Evolutionary conservation across 2,329 filamentous ascomycete genomes (phyloP), one percentile per base, ranked within the genome.

Genomic region (Paraconiothyrium brasiliense): DNA sequence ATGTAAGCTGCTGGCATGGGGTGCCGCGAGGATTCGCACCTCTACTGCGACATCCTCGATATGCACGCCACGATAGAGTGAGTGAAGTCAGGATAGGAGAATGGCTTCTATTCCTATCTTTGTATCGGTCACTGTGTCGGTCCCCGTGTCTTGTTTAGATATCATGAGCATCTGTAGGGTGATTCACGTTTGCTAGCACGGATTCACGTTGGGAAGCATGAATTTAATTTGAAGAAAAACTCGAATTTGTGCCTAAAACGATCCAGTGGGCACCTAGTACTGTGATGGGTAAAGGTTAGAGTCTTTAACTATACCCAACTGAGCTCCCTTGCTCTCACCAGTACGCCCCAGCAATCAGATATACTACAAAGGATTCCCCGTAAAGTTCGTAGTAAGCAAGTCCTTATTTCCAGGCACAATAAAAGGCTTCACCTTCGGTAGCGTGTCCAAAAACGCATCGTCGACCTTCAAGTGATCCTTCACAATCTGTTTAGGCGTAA

Each of bases 401-500:
- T 82, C 70, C 44, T 59, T 73, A 55, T 77, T 71, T 0, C 80
- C 79, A 11, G 76, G 76, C 24, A 81, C 57, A 49, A 81, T 78
- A 47, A 76, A 78, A 0, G 74, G 76, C 66, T 80, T 79, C 7
- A 75, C 73, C 69, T 79, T 77, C 11, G 75, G 77, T 58, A 81
- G 57, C 4, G 67, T 69, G 16, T 71, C 59, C 41, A 73, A 37
- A 50, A 76, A 71, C 3, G 10, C 55, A 64, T 75, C 69, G n/a
- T 60, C 66, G 0, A 76, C 63, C 30, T 73, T 69, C 47, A 76
- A 43, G 54, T 72, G 68, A 61, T 76, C 74, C 62, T 72, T 73
- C 22, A 81, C 75, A 39, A 80, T 69, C 61, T 81, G 79, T 62
- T 73, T 76, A 0, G 78, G 78, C 50, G 79, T 82, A 30, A 87